Percentiles rank a stretch among this genome's conserved stretches.
phyloP scores from a whole-genome alignment of 2,329 filamentous ascomycete species.

The Aaosphaeria pasadenensis region DNA sequence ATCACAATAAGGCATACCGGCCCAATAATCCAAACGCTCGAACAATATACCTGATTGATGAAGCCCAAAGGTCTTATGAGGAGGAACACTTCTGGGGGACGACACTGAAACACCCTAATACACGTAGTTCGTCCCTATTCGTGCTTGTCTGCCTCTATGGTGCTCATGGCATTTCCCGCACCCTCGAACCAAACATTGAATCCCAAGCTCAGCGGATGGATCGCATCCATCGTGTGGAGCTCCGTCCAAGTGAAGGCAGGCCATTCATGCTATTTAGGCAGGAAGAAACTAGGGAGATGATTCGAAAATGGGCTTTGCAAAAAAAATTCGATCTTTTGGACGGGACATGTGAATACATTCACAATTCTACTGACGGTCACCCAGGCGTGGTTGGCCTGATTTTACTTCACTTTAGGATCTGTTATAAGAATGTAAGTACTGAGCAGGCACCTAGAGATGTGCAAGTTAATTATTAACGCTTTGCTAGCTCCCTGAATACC shows the following conservation, averaged over 20 bases:
- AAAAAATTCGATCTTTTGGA: too few relatives aligned
- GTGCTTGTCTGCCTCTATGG: conserved; percentile 1
- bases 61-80: conserved; percentile 5
- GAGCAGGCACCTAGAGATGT: too few relatives aligned
- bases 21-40: conserved; percentile 2
- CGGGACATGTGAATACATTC: not conserved
- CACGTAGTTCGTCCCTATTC: not conserved
- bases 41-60: conserved; percentile 5
- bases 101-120: not conserved
- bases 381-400: conserved; percentile 2
- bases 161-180: not conserved
- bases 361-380: conserved; percentile 5
- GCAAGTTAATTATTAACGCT: too few relatives aligned
- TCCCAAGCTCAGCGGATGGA: conserved; percentile 1
- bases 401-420: too few relatives aligned
- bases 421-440: too few relatives aligned
- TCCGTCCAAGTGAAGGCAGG: too few relatives aligned
- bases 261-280: too few relatives aligned
- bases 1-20: conserved; percentile 1
- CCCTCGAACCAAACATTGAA: not conserved
- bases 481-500: too few relatives aligned
- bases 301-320: too few relatives aligned
- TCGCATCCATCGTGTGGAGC: not conserved
- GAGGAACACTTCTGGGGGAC: conserved; percentile 1
- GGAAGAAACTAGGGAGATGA: too few relatives aligned